A percentile compares a stretch with the other conserved stretches of the same genome.
Evolutionary conservation across 1,284 basidiomycete species (phyloP).

Genomic region (Cryptococcus hybrid): DNA sequence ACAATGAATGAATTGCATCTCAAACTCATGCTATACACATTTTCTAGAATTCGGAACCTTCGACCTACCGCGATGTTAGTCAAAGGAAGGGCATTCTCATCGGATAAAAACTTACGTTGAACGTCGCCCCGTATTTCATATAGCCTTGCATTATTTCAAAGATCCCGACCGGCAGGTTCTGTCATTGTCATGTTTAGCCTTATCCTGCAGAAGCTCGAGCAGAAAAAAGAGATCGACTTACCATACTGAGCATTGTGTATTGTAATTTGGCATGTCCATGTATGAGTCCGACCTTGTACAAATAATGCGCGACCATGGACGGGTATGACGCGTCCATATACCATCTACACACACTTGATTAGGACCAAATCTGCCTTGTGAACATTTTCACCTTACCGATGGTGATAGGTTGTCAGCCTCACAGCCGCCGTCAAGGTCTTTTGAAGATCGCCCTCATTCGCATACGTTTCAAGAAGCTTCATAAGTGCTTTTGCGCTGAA

Average conservation of each 20-base stretch:
- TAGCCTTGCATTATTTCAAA: constrained; percentile 80
- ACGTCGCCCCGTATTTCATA: constrained; percentile 41
- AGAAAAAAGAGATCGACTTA: constrained; percentile 13
- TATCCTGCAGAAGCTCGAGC: neutral
- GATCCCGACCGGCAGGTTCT: constrained; percentile 72
- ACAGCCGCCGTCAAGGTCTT: constrained; percentile 88
- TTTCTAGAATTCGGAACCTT: neutral
- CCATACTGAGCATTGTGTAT: constrained; percentile 92
- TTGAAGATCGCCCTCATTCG: constrained; percentile 89
- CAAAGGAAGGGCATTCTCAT: neutral
- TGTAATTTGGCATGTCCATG: constrained; percentile 93
- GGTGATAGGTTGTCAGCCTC: constrained; percentile 87
- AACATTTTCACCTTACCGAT: constrained; percentile 48
- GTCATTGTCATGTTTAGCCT: neutral
- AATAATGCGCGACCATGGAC: constrained; percentile 78
- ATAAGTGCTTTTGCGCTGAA: constrained; percentile 91
- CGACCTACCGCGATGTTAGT: neutral
- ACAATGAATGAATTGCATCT: too few species aligned
- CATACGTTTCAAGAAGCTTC: constrained; percentile 90
- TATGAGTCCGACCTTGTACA: constrained; percentile 91
- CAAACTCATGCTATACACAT: too few species aligned
- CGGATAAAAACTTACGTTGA: constrained; percentile 12
- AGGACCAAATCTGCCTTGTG: constrained; percentile 2
- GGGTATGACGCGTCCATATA: constrained; percentile 82
- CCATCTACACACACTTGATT: constrained; percentile 32